Percentiles rank a stretch among this genome's conserved stretches.
Conservation (phyloP, 148 eudicot genomes). For the Selenicereus undatus region DNA sequence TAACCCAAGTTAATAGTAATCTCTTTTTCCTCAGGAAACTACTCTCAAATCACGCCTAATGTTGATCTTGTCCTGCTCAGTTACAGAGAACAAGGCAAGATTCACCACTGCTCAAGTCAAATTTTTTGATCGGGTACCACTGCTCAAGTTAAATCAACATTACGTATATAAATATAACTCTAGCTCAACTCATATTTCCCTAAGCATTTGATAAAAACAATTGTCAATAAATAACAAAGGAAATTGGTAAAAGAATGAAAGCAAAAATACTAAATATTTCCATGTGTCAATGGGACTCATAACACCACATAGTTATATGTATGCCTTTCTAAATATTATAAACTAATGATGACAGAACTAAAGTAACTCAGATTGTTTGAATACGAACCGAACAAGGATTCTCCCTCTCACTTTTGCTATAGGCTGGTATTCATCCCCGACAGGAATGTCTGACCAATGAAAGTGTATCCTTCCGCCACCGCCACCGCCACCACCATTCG, state of each 20-base stretch:
- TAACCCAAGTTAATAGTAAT: neutral
- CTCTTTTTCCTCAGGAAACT: neutral
- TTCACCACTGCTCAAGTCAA: neutral
- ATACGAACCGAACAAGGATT: constrained; percentile 60
- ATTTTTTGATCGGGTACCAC: neutral
- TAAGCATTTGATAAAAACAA: neutral
- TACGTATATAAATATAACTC: neutral
- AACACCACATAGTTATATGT: neutral
- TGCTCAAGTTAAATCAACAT: neutral
- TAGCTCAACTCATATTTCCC: neutral
- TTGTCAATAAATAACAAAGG: neutral
- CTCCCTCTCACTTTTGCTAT: constrained; percentile 59
- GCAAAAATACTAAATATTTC: neutral
- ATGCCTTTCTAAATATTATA: neutral
- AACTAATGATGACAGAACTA: neutral
- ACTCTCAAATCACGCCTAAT: no score
- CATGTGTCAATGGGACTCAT: neutral
- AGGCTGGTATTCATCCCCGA: constrained; percentile 79
- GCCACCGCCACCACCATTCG: constrained; percentile 79
- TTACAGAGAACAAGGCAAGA: neutral
- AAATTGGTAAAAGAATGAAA: neutral
- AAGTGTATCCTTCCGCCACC: constrained; percentile 96
- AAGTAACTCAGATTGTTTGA: constrained; percentile 7
- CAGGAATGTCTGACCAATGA: constrained; percentile 84
- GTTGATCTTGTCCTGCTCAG: neutral